Evolutionary conservation across 805 yeast genomes (phyloP).

Genomic region (Maudiozyma turicensis): DNA sequence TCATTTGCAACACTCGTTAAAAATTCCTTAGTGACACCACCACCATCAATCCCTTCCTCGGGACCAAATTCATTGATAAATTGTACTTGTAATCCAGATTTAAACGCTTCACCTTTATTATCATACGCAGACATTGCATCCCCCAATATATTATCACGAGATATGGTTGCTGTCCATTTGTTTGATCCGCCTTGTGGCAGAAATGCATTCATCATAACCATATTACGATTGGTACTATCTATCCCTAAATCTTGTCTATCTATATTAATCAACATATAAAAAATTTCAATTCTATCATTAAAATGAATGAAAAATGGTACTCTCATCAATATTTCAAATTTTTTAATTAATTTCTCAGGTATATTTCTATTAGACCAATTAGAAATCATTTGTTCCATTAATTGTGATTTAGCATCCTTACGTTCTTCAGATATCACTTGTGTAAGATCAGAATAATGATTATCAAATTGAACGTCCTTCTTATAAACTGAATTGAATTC

Average conservation of each 20-base stretch:
- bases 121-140: constrained; percentile 63
- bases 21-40: constrained; percentile 90
- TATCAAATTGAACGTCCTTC: neutral
- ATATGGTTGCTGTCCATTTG: constrained; percentile 38
- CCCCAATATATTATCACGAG: constrained; percentile 60
- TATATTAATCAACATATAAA: constrained; percentile 49
- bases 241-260: constrained; percentile 35
- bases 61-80: constrained; percentile 64
- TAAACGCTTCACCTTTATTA: constrained; percentile 45
- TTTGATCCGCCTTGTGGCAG: neutral
- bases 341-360: constrained; percentile 18
- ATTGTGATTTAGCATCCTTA: neutral
- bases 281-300: constrained; percentile 59
- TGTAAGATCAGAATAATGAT: neutral
- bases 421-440: neutral
- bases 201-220: constrained; percentile 1
- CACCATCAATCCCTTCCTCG: constrained; percentile 92
- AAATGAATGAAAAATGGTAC: constrained; percentile 79
- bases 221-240: neutral
- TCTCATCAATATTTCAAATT: constrained; percentile 44
- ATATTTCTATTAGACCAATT: constrained; percentile 5
- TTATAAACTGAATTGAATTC: neutral
- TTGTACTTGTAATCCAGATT: constrained; percentile 48
- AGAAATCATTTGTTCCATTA: neutral
- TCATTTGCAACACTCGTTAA: constrained; percentile 61